Conservation (phyloP, 2,329 filamentous ascomycete genomes). For the Fusarium burgessii region DNA sequence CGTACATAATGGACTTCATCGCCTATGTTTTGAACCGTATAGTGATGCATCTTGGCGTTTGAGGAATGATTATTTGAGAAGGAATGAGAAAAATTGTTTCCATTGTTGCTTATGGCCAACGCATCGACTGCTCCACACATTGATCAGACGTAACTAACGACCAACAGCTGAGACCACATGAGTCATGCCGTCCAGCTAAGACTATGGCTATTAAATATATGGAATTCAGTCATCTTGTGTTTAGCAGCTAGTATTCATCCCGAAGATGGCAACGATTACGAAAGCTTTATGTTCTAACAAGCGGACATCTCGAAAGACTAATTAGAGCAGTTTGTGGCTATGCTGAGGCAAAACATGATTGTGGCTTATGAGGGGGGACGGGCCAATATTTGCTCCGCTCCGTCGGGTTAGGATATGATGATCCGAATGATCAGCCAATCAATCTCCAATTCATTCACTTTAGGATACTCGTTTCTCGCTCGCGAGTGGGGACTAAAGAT, state of each 20-base stretch:
- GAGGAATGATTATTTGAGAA: fast-evolving
- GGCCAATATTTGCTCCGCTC: not conserved
- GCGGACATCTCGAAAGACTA: too few species aligned
- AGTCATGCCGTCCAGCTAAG: not conserved
- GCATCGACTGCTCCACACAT: not conserved
- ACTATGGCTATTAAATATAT: not conserved
- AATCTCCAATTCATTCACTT: not conserved
- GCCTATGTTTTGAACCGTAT: not conserved
- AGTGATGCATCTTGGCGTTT: not conserved
- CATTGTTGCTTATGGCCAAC: too few species aligned
- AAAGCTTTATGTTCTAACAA: too few species aligned
- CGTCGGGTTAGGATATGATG: not conserved
- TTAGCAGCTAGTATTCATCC: too few species aligned
- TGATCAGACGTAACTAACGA: not conserved
- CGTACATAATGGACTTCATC: not conserved
- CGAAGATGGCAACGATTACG: fast-evolving
- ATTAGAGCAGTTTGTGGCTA: not conserved
- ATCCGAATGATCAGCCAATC: not conserved
- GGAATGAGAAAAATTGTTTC: not conserved
- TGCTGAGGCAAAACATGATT: not conserved
- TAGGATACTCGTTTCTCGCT: too few species aligned
- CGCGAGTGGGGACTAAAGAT: too few species aligned
- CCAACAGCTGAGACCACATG: not conserved
- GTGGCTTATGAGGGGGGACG: not conserved
- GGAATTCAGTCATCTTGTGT: too few species aligned